Base-by-base conservation (phyloP, 2,329 filamentous ascomycete species). In the Kalaharituber pfeilii region DNA sequence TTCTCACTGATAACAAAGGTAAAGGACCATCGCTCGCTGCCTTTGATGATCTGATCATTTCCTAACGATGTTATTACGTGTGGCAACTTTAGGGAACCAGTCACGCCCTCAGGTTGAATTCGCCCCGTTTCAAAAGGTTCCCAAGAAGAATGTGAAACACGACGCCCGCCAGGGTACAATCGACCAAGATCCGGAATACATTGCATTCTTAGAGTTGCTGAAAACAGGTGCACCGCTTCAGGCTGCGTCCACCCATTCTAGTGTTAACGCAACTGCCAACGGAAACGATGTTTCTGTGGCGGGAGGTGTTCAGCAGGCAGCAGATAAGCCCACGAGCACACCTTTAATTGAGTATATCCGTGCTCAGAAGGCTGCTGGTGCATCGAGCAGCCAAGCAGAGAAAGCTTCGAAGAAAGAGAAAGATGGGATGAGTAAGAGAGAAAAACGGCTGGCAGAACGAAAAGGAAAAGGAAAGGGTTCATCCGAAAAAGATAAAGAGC, bases 131-230 rank as follows among this genome's bases (percentile, higher is more conserved):
- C 85, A 86, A 61, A 88, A 88, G 64, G 77, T 86, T 1, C 86
- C 89, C 1, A 78, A 78, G 56, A 60, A 56, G 26, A 86, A 85
- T 66, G 78, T 78, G 50, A 80, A 86, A 29, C 78, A 79, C 53
- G 91, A 98, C 71, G 79, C 80, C 52, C 81, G 88, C 13, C 86
- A 94, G 67, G 91, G 89, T 52, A 94, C 87, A 2, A 96, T 98
- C 61, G 91, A 98, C 64, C 87, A 94, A 66, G 91, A 98, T 65
- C 80, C 86, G 0, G 91, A 96, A 63, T 98, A 95, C 63, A 93
- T 95, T 72, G 80, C 81, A 25, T 98, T 96, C 66, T 75, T 98
- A 6, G 84, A 93, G 67, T 13, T 47, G 18, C 42, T 47, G 15
- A 47, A 47, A 22, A 47, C 42, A 13, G 42, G 42, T 11, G 83